Conservation (phyloP, 192 early-diverging fungal genomes). For the Gaertneriomyces sp. region DNA sequence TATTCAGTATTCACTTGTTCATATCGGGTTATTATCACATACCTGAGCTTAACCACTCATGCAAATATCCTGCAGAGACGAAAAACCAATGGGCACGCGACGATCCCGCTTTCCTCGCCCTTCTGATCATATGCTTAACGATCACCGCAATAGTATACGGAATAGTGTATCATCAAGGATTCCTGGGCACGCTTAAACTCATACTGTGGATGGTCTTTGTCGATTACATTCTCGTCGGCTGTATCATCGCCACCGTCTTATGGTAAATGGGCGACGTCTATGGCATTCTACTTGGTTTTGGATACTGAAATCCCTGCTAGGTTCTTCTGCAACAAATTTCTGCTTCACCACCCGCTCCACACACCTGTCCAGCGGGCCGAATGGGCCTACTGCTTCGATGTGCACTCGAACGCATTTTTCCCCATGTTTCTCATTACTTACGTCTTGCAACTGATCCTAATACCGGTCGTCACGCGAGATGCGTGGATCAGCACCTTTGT, state of each 20-base stretch:
- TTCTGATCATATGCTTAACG: conserved; percentile 63
- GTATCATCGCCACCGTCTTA: conserved; percentile 62
- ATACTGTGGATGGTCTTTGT: conserved; percentile 79
- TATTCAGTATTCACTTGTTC: conserved; percentile 88
- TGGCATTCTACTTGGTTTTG: neutral
- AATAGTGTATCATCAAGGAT: conserved; percentile 65
- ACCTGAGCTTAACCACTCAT: neutral
- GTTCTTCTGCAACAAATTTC: conserved; percentile 74
- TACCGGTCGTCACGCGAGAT: conserved; percentile 72
- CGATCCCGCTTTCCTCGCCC: conserved; percentile 89
- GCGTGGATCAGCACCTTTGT: conserved; percentile 79
- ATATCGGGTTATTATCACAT: neutral
- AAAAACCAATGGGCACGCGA: conserved; percentile 98
- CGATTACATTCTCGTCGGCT: conserved; percentile 74
- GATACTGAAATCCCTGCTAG: conserved; percentile 25
- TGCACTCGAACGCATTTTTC: conserved; percentile 96
- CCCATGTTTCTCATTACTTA: conserved; percentile 83
- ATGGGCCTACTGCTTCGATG: conserved; percentile 95
- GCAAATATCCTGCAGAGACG: conserved; percentile 62
- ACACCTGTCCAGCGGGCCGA: conserved; percentile 84
- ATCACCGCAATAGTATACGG: conserved; percentile 80
- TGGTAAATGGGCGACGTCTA: conserved; percentile 52
- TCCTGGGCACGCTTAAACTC: conserved; percentile 66
- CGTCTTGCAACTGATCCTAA: conserved; percentile 89
- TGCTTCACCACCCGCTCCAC: conserved; percentile 72